These are phyloP conservation scores for Flaveria bidentis DNA, from an alignment of 129 eudicot species.

Conservation along the genomic window DNA sequence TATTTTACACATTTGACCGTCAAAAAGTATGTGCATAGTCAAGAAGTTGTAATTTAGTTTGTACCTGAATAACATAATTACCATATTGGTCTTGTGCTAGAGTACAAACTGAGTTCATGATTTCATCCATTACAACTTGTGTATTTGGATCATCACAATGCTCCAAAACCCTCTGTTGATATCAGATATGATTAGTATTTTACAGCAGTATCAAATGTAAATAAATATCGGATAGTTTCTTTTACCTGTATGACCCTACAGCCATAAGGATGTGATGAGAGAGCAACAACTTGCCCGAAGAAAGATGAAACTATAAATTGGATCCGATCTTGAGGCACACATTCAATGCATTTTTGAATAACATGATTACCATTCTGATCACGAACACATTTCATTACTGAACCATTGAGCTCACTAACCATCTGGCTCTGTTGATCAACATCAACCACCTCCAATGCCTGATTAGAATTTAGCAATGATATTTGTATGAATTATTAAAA, in stretches of 20 bases:
- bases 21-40: background rate
- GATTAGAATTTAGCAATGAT: slow-evolving; percentile 16
- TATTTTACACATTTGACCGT: background rate
- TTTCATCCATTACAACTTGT: slow-evolving; percentile 78
- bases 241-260: slow-evolving; percentile 81
- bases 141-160: slow-evolving; percentile 80
- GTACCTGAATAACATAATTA: slow-evolving; percentile 94
- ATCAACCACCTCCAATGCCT: slow-evolving; percentile 79
- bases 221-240: background rate
- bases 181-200: slow-evolving; percentile 7
- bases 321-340: slow-evolving; percentile 65
- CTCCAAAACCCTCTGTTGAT: slow-evolving; percentile 82
- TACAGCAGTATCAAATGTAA: slow-evolving; percentile 2
- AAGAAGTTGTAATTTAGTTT: background rate
- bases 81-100: slow-evolving; percentile 96
- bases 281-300: slow-evolving; percentile 71
- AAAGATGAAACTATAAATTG: slow-evolving; percentile 64
- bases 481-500: background rate
- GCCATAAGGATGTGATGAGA: slow-evolving; percentile 83
- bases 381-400: slow-evolving; percentile 80
- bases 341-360: slow-evolving; percentile 79
- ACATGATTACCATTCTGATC: slow-evolving; percentile 97
- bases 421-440: slow-evolving; percentile 48
- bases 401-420: slow-evolving; percentile 73
- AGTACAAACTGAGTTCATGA: slow-evolving; percentile 73